Evolutionary conservation across 1,284 basidiomycete genomes (phyloP).

Genomic region (Tylopilus orsonianus): DNA sequence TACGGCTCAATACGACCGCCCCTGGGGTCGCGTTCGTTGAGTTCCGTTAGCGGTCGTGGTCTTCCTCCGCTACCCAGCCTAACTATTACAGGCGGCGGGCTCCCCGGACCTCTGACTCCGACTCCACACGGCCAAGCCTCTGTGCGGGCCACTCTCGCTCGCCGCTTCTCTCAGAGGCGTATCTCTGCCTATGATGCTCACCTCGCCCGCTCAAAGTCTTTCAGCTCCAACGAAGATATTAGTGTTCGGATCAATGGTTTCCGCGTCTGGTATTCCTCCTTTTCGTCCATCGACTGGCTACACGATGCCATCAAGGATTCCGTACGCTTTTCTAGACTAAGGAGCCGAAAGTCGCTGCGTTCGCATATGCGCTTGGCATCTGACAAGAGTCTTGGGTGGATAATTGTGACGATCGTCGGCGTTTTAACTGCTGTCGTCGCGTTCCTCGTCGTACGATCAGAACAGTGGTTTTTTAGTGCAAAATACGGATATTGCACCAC

Average conservation of each 20-base stretch:
- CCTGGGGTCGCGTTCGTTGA: conserved; percentile 13
- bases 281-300: conserved; percentile 85
- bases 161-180: conserved; percentile 50
- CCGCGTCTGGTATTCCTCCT: conserved; percentile 90
- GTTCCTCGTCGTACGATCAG: conserved; percentile 83
- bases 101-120: conserved; percentile 26
- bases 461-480: conserved; percentile 91
- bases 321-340: conserved; percentile 69
- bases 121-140: conserved; percentile 15
- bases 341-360: conserved; percentile 66
- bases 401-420: conserved; percentile 86
- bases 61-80: conserved; percentile 12
- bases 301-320: conserved; percentile 94
- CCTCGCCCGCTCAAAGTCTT: conserved; percentile 28
- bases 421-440: conserved; percentile 84
- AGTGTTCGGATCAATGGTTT: conserved; percentile 80
- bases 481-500: conserved; percentile 87
- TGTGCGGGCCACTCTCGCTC: conserved; percentile 19
- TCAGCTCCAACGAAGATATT: conserved; percentile 45
- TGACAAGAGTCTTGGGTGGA: conserved; percentile 88
- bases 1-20: conserved; percentile 25
- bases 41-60: conserved; percentile 8
- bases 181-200: conserved; percentile 75
- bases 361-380: conserved; percentile 69
- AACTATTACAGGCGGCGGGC: conserved; percentile 6